Evolutionary conservation across 208 protist genomes (phyloP).

Genomic region (Trypanosoma melophagium): DNA sequence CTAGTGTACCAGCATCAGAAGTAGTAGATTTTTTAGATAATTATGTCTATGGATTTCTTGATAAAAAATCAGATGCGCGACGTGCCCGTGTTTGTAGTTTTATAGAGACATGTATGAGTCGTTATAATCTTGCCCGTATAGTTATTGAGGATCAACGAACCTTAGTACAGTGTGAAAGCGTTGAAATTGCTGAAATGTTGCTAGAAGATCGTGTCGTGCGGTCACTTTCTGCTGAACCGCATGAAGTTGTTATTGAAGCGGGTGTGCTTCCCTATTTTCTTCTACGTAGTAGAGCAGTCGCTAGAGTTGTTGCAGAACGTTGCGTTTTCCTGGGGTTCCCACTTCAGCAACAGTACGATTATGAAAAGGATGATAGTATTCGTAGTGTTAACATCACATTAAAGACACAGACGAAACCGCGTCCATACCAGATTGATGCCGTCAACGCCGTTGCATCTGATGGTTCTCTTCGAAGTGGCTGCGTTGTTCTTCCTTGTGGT

Average conservation of each 20-base stretch:
- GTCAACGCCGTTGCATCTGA: slow-evolving; percentile 64
- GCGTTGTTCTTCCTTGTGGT: slow-evolving; percentile 99
- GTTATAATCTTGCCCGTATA: slow-evolving; percentile 79
- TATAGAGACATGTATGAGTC: slow-evolving; percentile 67
- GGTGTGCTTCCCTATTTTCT: slow-evolving; percentile 36
- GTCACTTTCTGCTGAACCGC: slow-evolving; percentile 40
- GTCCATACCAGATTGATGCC: slow-evolving; percentile 81
- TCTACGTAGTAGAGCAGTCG: slow-evolving; percentile 58
- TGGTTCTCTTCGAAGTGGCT: slow-evolving; percentile 87
- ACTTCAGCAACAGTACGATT: slow-evolving; percentile 86
- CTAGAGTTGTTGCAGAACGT: slow-evolving; percentile 65
- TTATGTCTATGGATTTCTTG: slow-evolving; percentile 75
- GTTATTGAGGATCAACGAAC: slow-evolving; percentile 63
- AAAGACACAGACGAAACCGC: slow-evolving; percentile 71
- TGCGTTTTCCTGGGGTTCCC: slow-evolving; percentile 76
- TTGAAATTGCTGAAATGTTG: slow-evolving; percentile 51
- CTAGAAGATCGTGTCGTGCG: slow-evolving; percentile 54
- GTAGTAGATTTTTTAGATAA: slow-evolving; percentile 88
- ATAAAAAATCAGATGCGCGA: background rate
- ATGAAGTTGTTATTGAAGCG: slow-evolving; percentile 29
- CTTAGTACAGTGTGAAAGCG: slow-evolving; percentile 65
- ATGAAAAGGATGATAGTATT: slow-evolving; percentile 63
- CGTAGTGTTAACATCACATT: slow-evolving; percentile 63
- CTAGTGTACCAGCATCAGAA: slow-evolving; percentile 85
- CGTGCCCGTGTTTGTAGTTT: slow-evolving; percentile 44